phyloP scores from a whole-genome alignment of 495 filamentous ascomycete species.

The Aspergillus cavernicola region DNA sequence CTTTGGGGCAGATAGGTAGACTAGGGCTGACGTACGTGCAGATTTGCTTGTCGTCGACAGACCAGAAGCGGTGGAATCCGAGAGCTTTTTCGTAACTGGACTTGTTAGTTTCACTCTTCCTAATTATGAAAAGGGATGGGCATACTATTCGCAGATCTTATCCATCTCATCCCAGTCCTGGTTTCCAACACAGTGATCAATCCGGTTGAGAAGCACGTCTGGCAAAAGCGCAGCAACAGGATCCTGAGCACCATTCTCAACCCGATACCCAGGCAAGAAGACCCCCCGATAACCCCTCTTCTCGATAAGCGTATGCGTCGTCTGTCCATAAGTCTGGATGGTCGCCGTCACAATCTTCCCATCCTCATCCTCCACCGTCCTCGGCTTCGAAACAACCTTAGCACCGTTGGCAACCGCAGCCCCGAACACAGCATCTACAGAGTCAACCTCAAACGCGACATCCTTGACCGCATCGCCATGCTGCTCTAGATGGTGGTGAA shows the following conservation, averaged over 20 bases:
- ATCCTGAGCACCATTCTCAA: constrained; percentile 40
- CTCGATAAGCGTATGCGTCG: constrained; percentile 82
- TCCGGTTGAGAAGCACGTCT: constrained; percentile 58
- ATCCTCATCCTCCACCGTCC: constrained; percentile 39
- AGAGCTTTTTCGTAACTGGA: constrained; percentile 80
- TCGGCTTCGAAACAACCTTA: constrained; percentile 56
- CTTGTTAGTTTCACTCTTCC: too few species aligned
- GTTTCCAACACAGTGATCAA: constrained; percentile 95
- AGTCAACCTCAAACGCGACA: constrained; percentile 87
- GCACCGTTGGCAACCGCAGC: constrained; percentile 69
- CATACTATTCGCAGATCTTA: constrained; percentile 69
- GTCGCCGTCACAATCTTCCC: constrained; percentile 64
- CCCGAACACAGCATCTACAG: constrained; percentile 68
- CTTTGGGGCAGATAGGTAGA: too few species aligned
- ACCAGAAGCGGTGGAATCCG: constrained; percentile 95
- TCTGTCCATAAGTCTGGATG: constrained; percentile 86
- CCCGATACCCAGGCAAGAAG: constrained; percentile 78
- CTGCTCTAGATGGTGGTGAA: constrained; percentile 69
- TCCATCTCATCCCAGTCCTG: constrained; percentile 90
- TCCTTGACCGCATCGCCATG: constrained; percentile 92
- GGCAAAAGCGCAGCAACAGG: constrained; percentile 52
- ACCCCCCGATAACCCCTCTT: constrained; percentile 59
- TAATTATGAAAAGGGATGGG: background rate
- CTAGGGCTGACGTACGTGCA: constrained; percentile 53
- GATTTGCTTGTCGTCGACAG: constrained; percentile 81